Evolutionary conservation across 305 asterid species (phyloP), one percentile per base, ranked within the genome.

Genomic region (Solanum hybrid): DNA sequence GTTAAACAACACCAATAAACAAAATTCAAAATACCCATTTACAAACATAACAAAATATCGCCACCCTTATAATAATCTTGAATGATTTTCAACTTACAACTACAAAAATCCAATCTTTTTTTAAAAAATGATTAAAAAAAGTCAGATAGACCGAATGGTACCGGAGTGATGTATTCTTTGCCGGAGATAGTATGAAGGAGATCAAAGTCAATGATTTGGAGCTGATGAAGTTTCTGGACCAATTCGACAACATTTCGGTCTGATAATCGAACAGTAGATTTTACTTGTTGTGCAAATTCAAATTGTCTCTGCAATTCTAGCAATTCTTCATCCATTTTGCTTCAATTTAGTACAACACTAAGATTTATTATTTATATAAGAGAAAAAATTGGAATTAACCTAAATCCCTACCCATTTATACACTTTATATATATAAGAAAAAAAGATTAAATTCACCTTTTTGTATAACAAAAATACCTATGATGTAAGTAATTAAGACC

Each of bases 151-250:
- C 3, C 38, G n/a, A 89, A 3, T 77, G 24, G 90, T 91, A 95
- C 99, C 38, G 95, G 98, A 72, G 99, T 97, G 94, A 97, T 97
- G 95, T 95, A 97, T 90, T 96, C 98, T 93, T 97, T 97, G 89
- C 98, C 99, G 91, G 98, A 93, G 83, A 93, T 89, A 79, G 99
- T 97, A 92, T 97, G 98, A 89, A 97, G 98, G 89, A 97, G 99
- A 92, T 96, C 99, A 93, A 96, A 96, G 92, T 96, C 98, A 93
- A 97, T 95, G 92, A 95, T 96, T 86, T 94, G 92, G 87, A 97
- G 98, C 87, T 94, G 90, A 79, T 96, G 98, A 80, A 97, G 97
- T 90, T 97, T 97, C 93, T 96, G 99, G 41, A 96, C 96, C 95
- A 96, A 92, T 93, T 96, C 98, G 80, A 96, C 98, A 80, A 96